Base-by-base conservation (phyloP, 1,139 yeast species). In the Petasospora fabianii region DNA sequence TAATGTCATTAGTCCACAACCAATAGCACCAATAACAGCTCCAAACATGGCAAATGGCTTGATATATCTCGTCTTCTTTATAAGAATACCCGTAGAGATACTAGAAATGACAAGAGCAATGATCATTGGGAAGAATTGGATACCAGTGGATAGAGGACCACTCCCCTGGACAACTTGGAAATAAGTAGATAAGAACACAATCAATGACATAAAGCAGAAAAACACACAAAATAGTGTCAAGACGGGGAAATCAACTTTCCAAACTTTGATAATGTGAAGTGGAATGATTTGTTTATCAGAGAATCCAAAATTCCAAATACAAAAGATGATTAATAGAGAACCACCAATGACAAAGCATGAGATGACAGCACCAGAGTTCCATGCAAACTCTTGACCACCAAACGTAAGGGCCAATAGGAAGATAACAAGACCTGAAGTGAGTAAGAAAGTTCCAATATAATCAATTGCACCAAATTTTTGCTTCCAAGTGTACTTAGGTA, bases 301-400 rank as follows among this genome's bases (percentile, higher is more conserved):
- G 39, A 55, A 58, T 16, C 40, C 43, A 49, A 75, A 76, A 34
- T 77, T 77, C 68, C 76, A 80, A 18, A 68, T 48, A 21, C 60
- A 39, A 44, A 78, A 78, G 0, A 48, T 50, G 10, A 71, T 53
- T 0, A 66, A 31, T 3, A 71, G 30, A 0, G 71, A 37, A 0
- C 77, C 79, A 9, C 86, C 84, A 26, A 80, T 48, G 10, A 71
- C 66, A 49, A 82, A 73, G 51, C 74, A 67, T 20, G 65, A 54
- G 17, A 81, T 76, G 0, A 77, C 77, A 2, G 78, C 69, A 3
- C 76, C 77, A 2, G 84, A 76, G 15, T 64, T 60, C 82, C 83
- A 77, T 0, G 66, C 55, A 43, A 58, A 65, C 20, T 65, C 58
- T 13, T 59, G 57, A n/a, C 76, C 74, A 18, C 81, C 84, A 46